These are phyloP conservation scores for Phytophthora ohioensis DNA, from an alignment of 352 stramenopile species.

Conservation along the genomic window DNA sequence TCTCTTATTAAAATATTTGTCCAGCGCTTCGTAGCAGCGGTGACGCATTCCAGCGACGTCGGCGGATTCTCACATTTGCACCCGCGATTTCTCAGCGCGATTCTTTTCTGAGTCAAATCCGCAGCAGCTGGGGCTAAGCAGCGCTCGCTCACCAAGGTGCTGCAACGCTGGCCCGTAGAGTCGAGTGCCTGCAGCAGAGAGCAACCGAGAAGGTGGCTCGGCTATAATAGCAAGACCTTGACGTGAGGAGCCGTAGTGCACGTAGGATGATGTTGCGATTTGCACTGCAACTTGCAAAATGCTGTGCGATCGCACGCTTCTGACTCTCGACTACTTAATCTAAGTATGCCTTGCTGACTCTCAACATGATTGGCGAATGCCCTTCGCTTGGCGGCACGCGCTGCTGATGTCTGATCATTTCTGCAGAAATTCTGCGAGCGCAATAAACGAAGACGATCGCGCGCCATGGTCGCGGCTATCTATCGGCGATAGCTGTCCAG, in stretches of 20 bases:
- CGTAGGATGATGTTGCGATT: background rate
- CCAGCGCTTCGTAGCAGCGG: background rate
- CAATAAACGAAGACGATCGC: no score
- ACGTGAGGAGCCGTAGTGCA: background rate
- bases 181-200: background rate
- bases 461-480: no score
- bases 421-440: no score
- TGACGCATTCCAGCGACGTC: background rate
- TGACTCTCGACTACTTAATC: slow-evolving; percentile 17
- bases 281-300: background rate
- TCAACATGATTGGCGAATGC: background rate
- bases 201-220: background rate
- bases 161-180: background rate
- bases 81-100: slow-evolving; percentile 1
- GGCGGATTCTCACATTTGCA: background rate
- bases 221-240: no score
- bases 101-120: background rate
- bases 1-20: background rate
- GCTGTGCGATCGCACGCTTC: background rate
- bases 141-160: background rate
- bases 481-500: no score
- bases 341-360: slow-evolving; percentile 3
- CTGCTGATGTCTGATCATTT: no score
- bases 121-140: background rate
- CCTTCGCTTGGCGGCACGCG: background rate